These are phyloP conservation scores for Paradendryphiella salina DNA, from an alignment of 2,329 filamentous ascomycete genomes.

Conservation along the genomic window DNA sequence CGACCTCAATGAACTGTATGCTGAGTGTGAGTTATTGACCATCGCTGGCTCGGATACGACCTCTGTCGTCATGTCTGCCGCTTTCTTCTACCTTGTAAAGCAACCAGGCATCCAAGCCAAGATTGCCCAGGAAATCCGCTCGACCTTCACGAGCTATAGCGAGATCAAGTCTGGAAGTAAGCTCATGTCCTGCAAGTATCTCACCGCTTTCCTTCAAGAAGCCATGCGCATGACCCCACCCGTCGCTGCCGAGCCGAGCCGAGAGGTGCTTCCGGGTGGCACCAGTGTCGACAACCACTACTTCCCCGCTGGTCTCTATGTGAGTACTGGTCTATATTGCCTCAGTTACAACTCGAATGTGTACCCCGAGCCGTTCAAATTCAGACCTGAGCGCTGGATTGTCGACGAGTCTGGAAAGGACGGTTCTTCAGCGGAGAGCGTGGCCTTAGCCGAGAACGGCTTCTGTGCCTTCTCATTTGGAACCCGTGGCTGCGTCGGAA, in stretches of 20 bases:
- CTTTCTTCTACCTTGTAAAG: conserved; percentile 28
- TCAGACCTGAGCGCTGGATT: conserved; percentile 36
- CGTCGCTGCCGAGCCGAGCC: conserved; percentile 22
- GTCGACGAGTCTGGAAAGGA: conserved; percentile 16
- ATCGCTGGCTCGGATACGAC: conserved; percentile 34
- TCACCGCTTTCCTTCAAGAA: conserved; percentile 29
- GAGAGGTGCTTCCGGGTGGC: conserved; percentile 29
- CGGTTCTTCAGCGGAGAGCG: conserved; percentile 17
- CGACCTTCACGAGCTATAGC: conserved; percentile 20
- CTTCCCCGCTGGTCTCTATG: conserved; percentile 21
- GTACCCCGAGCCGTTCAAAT: conserved; percentile 27
- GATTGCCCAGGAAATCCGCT: conserved; percentile 23
- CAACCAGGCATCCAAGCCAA: conserved; percentile 19
- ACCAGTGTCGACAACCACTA: conserved; percentile 24
- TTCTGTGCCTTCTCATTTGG: conserved; percentile 35
- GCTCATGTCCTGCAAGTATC: conserved; percentile 26
- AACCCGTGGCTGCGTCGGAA: conserved; percentile 37
- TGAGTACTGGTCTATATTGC: conserved; percentile 22
- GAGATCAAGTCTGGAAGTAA: conserved; percentile 26
- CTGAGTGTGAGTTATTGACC: conserved; percentile 26
- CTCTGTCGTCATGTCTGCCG: conserved; percentile 21
- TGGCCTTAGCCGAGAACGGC: conserved; percentile 19
- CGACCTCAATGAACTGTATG: conserved; percentile 46
- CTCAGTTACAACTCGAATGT: conserved; percentile 21
- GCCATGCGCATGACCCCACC: conserved; percentile 30